Base-by-base conservation (phyloP, 2,329 filamentous ascomycete species). In the Clonostachys chloroleuca region DNA sequence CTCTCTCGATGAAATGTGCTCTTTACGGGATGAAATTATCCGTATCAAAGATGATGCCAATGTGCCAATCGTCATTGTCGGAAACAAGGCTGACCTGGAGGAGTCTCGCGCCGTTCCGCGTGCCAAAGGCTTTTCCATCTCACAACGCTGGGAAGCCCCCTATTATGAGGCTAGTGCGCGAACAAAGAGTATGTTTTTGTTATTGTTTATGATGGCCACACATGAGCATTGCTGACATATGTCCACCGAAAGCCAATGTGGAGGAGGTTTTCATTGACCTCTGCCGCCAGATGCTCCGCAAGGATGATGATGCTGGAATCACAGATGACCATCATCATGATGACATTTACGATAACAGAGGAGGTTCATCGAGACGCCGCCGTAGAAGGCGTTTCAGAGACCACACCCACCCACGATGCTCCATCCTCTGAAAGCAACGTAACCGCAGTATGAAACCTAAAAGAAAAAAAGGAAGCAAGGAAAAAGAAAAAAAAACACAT, bases 131-230 rank as follows among this genome's bases (percentile, higher is more conserved):
- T 95, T 95, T 61, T 80, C 86, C 34, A 80, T 95, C 52, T 91
- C 88, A n/a, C 89, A 94, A 61, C 80, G 80, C 59, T 96, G 91
- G 91, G 86, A 86, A 17, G 88, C 88, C 35, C 91, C 91, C 1
- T 96, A 95, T 65, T 96, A 95, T 61, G 91, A 96, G 70, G 87
- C 91, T 35, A 92, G 87, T 52, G 91, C 91, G 44, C 78, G 91
- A 53, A 84, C 88, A 56, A 77, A 86, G 59, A 88, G 61, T 88
- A 62, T 61, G 77, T 66, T 49, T 41, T 9, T n/a, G 9, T 30
- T 30, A 10, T 30, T 30, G 39, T 44, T 24, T 18, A 43, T 43
- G 18, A 6, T 10, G 7, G 14, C 12, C 10, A 18, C 5, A 12
- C 14, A 24, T 24, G 14, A 9, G 35, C 30, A 18, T n/a, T 17